Evolutionary conservation across 2,329 filamentous ascomycete genomes (phyloP), one percentile per base, ranked within the genome.

Genomic region (Ophiostoma novo-ulmi): DNA sequence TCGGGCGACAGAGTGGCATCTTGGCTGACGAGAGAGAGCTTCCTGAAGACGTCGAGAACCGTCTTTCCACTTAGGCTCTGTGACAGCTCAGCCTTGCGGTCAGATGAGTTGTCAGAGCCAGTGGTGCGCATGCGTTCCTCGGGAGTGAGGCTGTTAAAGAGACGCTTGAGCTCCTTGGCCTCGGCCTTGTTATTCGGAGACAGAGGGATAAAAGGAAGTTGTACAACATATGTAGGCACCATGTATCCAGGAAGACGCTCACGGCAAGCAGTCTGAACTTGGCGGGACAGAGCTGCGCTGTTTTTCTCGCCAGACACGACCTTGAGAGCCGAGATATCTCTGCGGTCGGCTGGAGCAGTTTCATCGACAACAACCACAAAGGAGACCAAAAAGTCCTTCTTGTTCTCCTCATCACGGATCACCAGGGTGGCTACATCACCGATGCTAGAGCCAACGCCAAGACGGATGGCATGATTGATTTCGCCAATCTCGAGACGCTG

Each of bases 121-220:
- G 79, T 79, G 73, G 91, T 86, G 1, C 79, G 78, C 73, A 92
- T 87, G 26, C 96, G 80, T 10, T 89, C 82, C 44, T 88, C 86
- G 0, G 85, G 80, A 0, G 85, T 83, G 3, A 94, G 77, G 0
- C 81, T 80, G 11, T 85, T 79, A 76, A 94, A 97, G 1, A 96
- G 79, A 0, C 80, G 79, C 71, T 86, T 89, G 2, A 97, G 80
- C 48, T 84, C 82, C 76, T 91, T 94, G 7, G 85, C 83, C 75
- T 97, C 93, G 0, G 91, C 90, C 77, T 97, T 97, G 79, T 97
- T 97, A 78, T 97, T 97, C 7, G 91, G 82, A 1, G 92, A 96
- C 0, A 97, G 82, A 0, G 94, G 94, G 70, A 97, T 88, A 8
- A 81, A 84, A 0, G 88, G 85, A 8, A 97, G 80, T 3, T 85